Base-by-base conservation (phyloP, 768 basidiomycete genomes). In the Kwoniella dejecticola region DNA sequence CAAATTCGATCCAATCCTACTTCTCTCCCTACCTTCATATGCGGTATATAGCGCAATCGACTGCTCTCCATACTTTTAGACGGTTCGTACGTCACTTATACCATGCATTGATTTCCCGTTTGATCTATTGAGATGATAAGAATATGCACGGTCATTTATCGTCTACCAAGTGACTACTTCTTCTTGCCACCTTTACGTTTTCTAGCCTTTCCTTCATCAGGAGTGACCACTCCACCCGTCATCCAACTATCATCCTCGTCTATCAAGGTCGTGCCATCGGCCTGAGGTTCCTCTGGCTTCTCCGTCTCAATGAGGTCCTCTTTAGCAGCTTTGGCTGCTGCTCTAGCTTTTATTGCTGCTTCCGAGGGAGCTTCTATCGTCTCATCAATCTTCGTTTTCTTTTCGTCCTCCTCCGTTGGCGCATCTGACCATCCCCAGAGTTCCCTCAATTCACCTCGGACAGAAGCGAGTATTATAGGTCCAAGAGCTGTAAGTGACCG, bases 341-440 rank as follows among this genome's bases (percentile, higher is more conserved):
- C 58, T 48, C 64, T 41, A 12, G 71, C 69, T 41, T 62, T 60
- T 44, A 67, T 59, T 17, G 74, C 68, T n/a, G 67, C 59, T 48
- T 72, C 72, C 0, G 74, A 70, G 3, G 67, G 57, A 10, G 66
- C 41, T 50, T 74, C 68, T 52, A 73, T 71, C 2, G 67, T 68
- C 8, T 70, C 69, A 48, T 74, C 72, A 13, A 69, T 15, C 1
- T 41, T 31, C n/a, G 40, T 47, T 30, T 61, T 53, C 15, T 63
- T 48, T 10, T 41, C 30, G 11, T 52, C 54, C 15, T 75, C 70
- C 21, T 81, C 79, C 15, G 81, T 83, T 1, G 68, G 63, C 1
- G 52, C 38, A 77, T 91, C 90, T 52, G 80, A 82, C 89, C 89
- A 93, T 15, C 66, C 77, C 88, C 89, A 91, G 21, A 86, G 84